Percentiles rank a stretch among this genome's conserved stretches.
phyloP scores from a whole-genome alignment of 179 eudicot species.

The Beta lomatogona region DNA sequence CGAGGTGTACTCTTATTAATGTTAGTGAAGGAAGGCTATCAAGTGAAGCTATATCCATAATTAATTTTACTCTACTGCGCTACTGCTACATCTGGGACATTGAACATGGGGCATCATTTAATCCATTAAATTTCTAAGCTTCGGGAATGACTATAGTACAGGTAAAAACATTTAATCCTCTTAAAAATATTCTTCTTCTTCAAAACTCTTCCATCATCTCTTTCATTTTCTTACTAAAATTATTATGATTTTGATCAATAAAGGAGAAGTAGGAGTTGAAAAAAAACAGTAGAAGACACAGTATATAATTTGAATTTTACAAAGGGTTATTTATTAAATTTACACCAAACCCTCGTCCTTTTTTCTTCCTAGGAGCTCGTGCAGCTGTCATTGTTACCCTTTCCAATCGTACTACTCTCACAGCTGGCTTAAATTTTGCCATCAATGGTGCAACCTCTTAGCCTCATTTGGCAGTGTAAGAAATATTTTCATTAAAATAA shows the following conservation, averaged over 20 bases:
- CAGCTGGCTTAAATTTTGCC: conserved; percentile 30
- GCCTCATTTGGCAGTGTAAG: conserved; percentile 20
- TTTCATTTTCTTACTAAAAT: conserved; percentile 7
- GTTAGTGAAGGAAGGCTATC: neutral
- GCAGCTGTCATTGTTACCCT: conserved; percentile 33
- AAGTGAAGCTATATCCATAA: conserved; percentile 11
- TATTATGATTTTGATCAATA: neutral
- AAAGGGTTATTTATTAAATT: neutral
- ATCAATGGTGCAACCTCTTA: conserved; percentile 32
- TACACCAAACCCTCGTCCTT: conserved; percentile 12
- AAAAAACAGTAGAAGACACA: neutral
- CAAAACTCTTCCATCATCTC: neutral
- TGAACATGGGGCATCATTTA: conserved; percentile 38
- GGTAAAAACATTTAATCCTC: conserved; percentile 26
- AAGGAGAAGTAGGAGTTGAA: neutral
- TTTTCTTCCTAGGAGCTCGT: conserved; percentile 19
- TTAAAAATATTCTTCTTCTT: conserved; percentile 18
- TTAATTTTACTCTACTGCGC: conserved; percentile 15
- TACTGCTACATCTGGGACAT: conserved; percentile 30
- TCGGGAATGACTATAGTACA: conserved; percentile 30
- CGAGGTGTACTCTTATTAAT: neutral
- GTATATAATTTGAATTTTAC: neutral
- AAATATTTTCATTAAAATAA: neutral
- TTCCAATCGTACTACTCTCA: conserved; percentile 13
- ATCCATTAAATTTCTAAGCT: conserved; percentile 18